Conservation (phyloP, 140 eudicot species). For the Senecio squalidus region DNA sequence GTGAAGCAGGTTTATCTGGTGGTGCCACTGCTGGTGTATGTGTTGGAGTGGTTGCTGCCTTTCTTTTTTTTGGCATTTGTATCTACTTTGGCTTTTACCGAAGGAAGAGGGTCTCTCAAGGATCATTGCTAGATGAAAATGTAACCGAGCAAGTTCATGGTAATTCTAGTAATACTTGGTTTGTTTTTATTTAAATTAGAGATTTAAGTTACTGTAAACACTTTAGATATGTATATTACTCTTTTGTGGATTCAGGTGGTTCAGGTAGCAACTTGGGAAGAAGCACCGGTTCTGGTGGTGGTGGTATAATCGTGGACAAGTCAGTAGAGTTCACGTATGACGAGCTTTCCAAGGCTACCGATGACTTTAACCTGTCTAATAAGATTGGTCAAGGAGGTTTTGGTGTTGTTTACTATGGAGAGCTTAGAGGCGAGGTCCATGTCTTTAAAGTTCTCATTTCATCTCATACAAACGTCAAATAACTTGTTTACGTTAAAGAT, state of each 20-base stretch:
- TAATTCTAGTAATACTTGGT: neutral
- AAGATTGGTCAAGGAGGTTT: conserved; percentile 93
- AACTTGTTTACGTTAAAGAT: neutral
- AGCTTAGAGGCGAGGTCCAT: conserved; percentile 83
- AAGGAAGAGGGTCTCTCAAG: conserved; percentile 42
- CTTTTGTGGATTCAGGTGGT: conserved; percentile 37
- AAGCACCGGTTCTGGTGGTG: conserved; percentile 38
- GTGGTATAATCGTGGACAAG: conserved; percentile 71
- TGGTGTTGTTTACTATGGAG: conserved; percentile 80
- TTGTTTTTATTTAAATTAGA: no score
- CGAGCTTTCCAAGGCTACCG: conserved; percentile 75
- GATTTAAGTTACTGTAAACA: conserved; percentile 4
- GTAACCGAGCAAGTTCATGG: conserved; percentile 35
- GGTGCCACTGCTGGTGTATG: conserved; percentile 67
- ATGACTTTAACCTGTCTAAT: conserved; percentile 50
- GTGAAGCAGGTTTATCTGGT: conserved; percentile 53
- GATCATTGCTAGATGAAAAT: conserved; percentile 33
- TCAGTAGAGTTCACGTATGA: conserved; percentile 81
- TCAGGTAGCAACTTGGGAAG: conserved; percentile 31
- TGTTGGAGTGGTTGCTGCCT: conserved; percentile 46
- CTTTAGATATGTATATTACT: neutral
- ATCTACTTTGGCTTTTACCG: conserved; percentile 43
- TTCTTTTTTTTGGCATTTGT: conserved; percentile 31
- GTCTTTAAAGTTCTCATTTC: neutral
- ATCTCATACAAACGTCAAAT: neutral